Conservation (phyloP, 208 protist genomes). For the Acanthamoeba castellanii region DNA sequence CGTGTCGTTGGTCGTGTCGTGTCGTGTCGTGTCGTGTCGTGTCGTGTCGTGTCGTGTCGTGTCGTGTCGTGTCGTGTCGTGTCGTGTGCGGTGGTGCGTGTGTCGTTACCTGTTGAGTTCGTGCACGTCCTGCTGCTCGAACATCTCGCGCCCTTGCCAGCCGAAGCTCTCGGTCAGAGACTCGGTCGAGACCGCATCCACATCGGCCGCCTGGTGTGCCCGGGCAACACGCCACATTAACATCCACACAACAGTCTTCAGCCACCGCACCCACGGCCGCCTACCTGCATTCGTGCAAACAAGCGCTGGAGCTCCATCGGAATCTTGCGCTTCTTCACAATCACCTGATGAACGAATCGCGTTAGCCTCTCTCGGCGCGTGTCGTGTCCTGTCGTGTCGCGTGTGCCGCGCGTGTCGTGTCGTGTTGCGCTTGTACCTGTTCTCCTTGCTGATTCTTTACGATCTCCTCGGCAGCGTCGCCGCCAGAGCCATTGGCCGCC, state of each 20-base stretch:
- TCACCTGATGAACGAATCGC: neutral
- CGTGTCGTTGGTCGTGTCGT: too few relatives aligned
- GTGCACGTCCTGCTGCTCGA: conserved; percentile 81
- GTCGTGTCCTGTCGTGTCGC: too few relatives aligned
- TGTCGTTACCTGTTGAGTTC: conserved; percentile 64
- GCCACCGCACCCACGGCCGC: too few relatives aligned
- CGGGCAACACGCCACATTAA: too few relatives aligned
- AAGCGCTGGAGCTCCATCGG: conserved; percentile 76
- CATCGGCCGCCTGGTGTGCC: neutral
- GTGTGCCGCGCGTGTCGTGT: too few relatives aligned
- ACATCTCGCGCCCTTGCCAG: conserved; percentile 76
- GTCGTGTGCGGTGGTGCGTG: too few relatives aligned
- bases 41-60: too few relatives aligned
- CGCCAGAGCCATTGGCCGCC: neutral
- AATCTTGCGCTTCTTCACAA: conserved; percentile 69
- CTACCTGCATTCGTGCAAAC: conserved; percentile 76
- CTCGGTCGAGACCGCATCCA: conserved; percentile 57
- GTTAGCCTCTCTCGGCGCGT: too few relatives aligned
- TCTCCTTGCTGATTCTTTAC: neutral
- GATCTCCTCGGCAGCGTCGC: neutral
- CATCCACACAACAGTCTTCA: too few relatives aligned
- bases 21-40: too few relatives aligned
- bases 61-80: too few relatives aligned
- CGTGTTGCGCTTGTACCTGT: too few relatives aligned
- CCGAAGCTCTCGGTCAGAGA: conserved; percentile 80